Evolutionary conservation across 2,329 filamentous ascomycete genomes (phyloP).

Genomic region (Alternaria sp.): DNA sequence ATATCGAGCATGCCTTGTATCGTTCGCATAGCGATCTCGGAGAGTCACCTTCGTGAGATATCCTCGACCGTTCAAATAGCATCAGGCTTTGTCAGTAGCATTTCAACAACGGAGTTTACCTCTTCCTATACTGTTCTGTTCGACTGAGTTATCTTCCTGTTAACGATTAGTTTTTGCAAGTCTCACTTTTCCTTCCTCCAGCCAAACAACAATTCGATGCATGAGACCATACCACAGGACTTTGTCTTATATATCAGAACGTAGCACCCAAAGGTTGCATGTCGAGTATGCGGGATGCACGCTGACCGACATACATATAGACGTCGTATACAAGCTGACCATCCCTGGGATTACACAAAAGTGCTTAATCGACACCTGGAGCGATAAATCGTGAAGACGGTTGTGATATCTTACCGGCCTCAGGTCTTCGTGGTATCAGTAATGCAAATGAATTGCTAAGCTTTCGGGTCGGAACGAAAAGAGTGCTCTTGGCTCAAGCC

Average conservation of each 20-base stretch:
- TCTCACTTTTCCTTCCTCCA: too few species aligned
- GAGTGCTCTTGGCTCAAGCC: not conserved
- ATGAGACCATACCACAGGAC: too few species aligned
- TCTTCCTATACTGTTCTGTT: not conserved
- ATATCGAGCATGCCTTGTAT: not conserved
- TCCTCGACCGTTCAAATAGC: not conserved
- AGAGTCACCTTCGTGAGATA: not conserved
- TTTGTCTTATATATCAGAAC: too few species aligned
- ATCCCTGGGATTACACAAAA: not conserved
- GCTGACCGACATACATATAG: not conserved
- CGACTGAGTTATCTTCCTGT: too few species aligned
- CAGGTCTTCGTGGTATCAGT: not conserved
- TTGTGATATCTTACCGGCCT: not conserved
- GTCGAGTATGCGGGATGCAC: not conserved
- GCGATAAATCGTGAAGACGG: not conserved
- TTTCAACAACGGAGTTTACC: not conserved
- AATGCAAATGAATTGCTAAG: not conserved
- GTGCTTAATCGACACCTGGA: not conserved
- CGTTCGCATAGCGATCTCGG: not conserved
- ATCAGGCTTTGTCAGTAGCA: not conserved
- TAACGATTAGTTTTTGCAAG: too few species aligned
- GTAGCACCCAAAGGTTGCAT: not conserved
- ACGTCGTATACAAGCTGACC: not conserved
- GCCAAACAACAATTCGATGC: too few species aligned
- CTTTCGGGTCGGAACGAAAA: slow-evolving; percentile 1